These are phyloP conservation scores for Pythium rhizo-oryzae DNA, from an alignment of 352 stramenopile species.

Conservation along the genomic window DNA sequence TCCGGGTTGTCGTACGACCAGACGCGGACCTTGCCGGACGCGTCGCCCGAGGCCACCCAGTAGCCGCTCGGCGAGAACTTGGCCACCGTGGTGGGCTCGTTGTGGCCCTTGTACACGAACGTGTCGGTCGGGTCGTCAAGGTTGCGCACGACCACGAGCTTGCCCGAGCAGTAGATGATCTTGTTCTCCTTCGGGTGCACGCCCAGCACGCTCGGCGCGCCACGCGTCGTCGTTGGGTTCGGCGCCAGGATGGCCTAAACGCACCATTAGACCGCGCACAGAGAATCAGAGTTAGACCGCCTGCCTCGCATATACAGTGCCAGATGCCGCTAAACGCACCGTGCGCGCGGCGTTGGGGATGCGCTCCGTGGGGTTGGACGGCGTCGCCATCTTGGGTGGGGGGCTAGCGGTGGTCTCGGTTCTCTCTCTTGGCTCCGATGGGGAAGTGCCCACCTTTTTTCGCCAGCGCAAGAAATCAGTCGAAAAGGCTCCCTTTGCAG, in stretches of 20 bases:
- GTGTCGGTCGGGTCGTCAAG: slow-evolving; percentile 81
- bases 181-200: slow-evolving; percentile 89
- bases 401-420: background rate
- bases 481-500: slow-evolving; percentile 17
- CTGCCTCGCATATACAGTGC: background rate
- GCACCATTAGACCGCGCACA: slow-evolving; percentile 20
- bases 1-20: slow-evolving; percentile 98
- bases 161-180: slow-evolving; percentile 92
- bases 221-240: slow-evolving; percentile 73
- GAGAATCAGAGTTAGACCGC: background rate
- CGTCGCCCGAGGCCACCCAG: slow-evolving; percentile 93
- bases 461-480: slow-evolving; percentile 7
- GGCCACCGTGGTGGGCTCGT: slow-evolving; percentile 88
- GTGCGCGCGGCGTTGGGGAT: slow-evolving; percentile 54
- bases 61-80: slow-evolving; percentile 96
- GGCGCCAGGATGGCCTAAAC: slow-evolving; percentile 58
- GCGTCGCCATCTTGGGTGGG: slow-evolving; percentile 39
- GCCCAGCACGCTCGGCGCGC: slow-evolving; percentile 63
- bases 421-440: slow-evolving; percentile 8
- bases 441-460: background rate
- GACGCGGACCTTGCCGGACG: slow-evolving; percentile 92
- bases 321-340: slow-evolving; percentile 18
- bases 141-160: slow-evolving; percentile 91
- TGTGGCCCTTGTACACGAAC: slow-evolving; percentile 97
- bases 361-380: slow-evolving; percentile 69